Evolutionary conservation across 345 rosid genomes (phyloP), one percentile per base, ranked within the genome.

Genomic region (Eucalyptus paniculata): DNA sequence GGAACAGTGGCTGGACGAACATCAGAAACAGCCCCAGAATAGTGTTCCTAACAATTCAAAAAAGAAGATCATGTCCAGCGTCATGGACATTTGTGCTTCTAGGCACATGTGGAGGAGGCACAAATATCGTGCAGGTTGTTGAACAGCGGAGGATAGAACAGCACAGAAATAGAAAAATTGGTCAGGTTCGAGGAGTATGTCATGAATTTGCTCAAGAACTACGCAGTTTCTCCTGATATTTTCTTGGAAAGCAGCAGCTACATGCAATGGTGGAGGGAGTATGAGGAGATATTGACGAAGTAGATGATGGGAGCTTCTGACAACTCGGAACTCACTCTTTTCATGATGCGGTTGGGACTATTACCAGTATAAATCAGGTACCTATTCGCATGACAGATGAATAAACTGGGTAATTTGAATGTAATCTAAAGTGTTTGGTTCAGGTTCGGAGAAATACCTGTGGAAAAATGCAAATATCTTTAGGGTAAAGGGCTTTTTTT

Each of bases 61-160:
- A 67, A 50, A 91, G 50, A 50, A 92, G 15, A 90, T 93, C 85
- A 91, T 82, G 53, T 50, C 53, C 53, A 88, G 23, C 56, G 23
- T 96, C 23, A 95, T 93, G 0, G 89, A 93, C 50, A 96, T 93
- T 96, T 97, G 40, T 96, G 97, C 86, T 97, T 97, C n/a, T 97
- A 95, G 98, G 95, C 95, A 13, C 86, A 91, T 11, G 99, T 95
- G 24, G 98, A 97, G 91, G 98, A 96, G 89, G 95, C 97, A 30
- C 18, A 91, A 53, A 88, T 91, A 23, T 87, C 83, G 2, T 90
- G 93, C 89, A 83, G 90, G 19, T 15, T 17, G 80, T 47, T 92
- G 83, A 89, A 51, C 21, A 60, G 60, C 49, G 88, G 45, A 54
- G 92, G 87, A 37, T 86, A 44, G 26, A 88, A 89, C 87, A 32